Evolutionary conservation across 2,329 filamentous ascomycete genomes (phyloP).

Genomic region (Elsinoe necatrix): DNA sequence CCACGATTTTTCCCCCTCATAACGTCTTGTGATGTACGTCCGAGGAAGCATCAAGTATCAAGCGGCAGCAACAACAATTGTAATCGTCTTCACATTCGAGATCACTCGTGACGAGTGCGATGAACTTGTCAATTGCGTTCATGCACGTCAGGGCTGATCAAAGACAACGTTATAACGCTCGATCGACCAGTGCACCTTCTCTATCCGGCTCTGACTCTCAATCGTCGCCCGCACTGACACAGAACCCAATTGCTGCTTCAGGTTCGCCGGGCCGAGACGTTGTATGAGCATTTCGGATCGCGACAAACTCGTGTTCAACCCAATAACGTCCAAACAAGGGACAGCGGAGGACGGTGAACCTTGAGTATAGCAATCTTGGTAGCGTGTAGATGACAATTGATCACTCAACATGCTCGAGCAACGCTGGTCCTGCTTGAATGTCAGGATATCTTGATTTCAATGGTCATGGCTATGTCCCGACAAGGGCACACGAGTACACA

Average conservation of each 20-base stretch:
- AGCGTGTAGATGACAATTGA: background rate
- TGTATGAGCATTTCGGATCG: background rate
- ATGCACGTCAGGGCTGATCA: background rate
- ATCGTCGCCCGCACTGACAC: background rate
- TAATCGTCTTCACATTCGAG: too few relatives aligned
- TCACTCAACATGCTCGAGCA: background rate
- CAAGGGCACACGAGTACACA: too few relatives aligned
- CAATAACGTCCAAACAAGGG: background rate
- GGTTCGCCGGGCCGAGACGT: background rate
- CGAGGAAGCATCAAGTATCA: background rate
- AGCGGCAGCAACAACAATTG: too few relatives aligned
- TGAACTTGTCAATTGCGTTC: too few relatives aligned
- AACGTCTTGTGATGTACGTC: too few relatives aligned
- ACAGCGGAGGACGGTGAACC: background rate
- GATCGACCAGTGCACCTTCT: background rate
- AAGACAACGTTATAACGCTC: background rate
- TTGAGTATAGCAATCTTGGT: background rate
- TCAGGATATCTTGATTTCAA: too few relatives aligned
- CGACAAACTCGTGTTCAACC: background rate
- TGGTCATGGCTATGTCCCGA: too few relatives aligned
- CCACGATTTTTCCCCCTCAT: too few relatives aligned
- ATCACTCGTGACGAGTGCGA: too few relatives aligned
- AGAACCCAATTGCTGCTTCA: background rate
- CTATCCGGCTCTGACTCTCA: background rate
- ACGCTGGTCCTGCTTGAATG: too few relatives aligned